phyloP scores from a whole-genome alignment of 1,284 basidiomycete species.

The Boletellus deceptivus region DNA sequence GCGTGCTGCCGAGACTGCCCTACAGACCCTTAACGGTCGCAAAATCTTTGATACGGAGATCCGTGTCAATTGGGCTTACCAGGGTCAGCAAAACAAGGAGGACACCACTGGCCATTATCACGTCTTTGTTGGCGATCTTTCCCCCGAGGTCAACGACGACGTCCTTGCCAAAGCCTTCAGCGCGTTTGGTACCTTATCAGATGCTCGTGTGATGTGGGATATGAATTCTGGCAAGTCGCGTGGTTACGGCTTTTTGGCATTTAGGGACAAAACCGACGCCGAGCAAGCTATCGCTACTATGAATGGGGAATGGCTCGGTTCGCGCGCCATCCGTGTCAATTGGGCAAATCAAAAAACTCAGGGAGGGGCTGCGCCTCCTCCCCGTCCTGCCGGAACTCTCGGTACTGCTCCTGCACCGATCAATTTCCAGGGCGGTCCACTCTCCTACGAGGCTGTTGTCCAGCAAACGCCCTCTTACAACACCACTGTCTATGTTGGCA shows the following conservation, averaged over 20 bases:
- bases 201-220: constrained; percentile 99
- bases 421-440: constrained; percentile 82
- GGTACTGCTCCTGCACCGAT: constrained; percentile 76
- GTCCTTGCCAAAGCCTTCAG: constrained; percentile 94
- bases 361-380: constrained; percentile 46
- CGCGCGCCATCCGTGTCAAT: constrained; percentile 96
- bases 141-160: constrained; percentile 98
- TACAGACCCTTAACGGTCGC: constrained; percentile 94
- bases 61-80: constrained; percentile 97
- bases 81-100: constrained; percentile 94
- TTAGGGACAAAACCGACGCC: constrained; percentile 95
- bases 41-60: constrained; percentile 99
- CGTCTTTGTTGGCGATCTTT: constrained; percentile 97
- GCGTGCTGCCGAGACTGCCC: constrained; percentile 94
- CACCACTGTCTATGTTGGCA: constrained; percentile 97
- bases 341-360: constrained; percentile 99
- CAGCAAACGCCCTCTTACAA: constrained; percentile 90
- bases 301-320: constrained; percentile 99
- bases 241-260: constrained; percentile 91
- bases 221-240: constrained; percentile 98
- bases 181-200: constrained; percentile 91
- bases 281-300: constrained; percentile 98
- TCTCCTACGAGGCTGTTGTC: constrained; percentile 86
- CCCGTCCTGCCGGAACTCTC: constrained; percentile 43
- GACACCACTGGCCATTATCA: constrained; percentile 96